Evolutionary conservation across 1,284 basidiomycete species (phyloP).

Genomic region (Cryptococcus deneoformans): DNA sequence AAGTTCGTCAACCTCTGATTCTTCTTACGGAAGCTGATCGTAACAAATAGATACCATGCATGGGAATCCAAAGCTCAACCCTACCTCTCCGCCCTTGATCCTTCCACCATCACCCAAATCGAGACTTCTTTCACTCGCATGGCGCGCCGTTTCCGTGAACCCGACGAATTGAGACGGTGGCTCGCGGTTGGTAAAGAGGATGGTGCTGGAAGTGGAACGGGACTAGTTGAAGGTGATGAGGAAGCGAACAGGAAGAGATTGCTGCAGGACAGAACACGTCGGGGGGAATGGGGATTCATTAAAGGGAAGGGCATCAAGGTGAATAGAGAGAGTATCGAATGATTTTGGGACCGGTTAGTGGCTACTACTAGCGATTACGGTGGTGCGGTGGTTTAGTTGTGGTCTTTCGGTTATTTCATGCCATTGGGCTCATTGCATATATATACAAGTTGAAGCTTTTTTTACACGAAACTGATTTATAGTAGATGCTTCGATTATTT

Average conservation of each 20-base stretch:
- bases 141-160: conserved; percentile 28
- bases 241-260: conserved; percentile 12
- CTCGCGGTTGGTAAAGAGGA: conserved; percentile 5
- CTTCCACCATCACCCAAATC: conserved; percentile 21
- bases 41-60: conserved; percentile 32
- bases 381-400: too few relatives aligned
- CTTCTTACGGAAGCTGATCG: background rate
- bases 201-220: conserved; percentile 11
- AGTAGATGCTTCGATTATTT: too few relatives aligned
- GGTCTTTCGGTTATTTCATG: too few relatives aligned
- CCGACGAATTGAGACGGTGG: conserved; percentile 30
- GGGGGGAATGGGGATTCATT: background rate
- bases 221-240: conserved; percentile 9
- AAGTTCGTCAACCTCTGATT: conserved; percentile 2
- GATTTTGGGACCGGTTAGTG: too few relatives aligned
- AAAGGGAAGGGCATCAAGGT: background rate
- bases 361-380: too few relatives aligned
- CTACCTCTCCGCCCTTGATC: conserved; percentile 32
- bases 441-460: too few relatives aligned
- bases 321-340: background rate
- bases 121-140: conserved; percentile 39
- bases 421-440: too few relatives aligned
- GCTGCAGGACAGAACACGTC: background rate
- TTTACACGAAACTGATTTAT: too few relatives aligned
- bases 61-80: conserved; percentile 41